phyloP scores from a whole-genome alignment of 371 early-diverging fungal genomes.

The Mucor lusitanicus region DNA sequence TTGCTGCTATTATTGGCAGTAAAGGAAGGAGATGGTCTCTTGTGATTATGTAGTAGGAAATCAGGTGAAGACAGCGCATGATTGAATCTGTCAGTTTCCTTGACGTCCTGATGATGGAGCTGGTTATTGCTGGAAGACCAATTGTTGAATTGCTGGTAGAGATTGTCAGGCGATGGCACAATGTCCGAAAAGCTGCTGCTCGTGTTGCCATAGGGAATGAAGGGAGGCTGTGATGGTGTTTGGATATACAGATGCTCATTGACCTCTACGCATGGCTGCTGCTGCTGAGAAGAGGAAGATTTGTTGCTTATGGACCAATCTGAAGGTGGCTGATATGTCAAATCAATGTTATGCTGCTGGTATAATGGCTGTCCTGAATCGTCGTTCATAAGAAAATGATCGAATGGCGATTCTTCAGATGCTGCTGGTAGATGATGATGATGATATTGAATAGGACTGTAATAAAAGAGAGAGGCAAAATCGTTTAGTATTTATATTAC shows the following conservation, averaged over 20 bases:
- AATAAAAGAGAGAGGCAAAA: not conserved
- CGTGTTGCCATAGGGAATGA: not conserved
- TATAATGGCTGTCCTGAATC: not conserved
- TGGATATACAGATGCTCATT: not conserved
- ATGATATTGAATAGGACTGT: not conserved
- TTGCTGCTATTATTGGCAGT: not conserved
- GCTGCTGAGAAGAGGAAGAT: not conserved
- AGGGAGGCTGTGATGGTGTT: not conserved
- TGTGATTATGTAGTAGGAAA: not conserved
- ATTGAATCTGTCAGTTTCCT: not conserved
- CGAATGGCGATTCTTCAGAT: not conserved
- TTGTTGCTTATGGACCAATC: conserved; percentile 13
- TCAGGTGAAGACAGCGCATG: not conserved
- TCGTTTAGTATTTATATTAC: not conserved
- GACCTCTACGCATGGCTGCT: not conserved
- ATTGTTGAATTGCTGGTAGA: not conserved
- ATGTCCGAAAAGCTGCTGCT: not conserved
- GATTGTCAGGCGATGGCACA: not conserved
- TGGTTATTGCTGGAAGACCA: not conserved
- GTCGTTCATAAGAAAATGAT: conserved; percentile 10
- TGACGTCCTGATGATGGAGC: not conserved
- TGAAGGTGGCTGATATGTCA: conserved; percentile 1
- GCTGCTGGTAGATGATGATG: not conserved
- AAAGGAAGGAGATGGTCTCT: not conserved
- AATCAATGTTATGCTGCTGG: conserved; percentile 1